Percentiles rank a stretch among this genome's conserved stretches.
Conservation (phyloP, 176 grass and related monocot species). For the Musa acuminata region DNA sequence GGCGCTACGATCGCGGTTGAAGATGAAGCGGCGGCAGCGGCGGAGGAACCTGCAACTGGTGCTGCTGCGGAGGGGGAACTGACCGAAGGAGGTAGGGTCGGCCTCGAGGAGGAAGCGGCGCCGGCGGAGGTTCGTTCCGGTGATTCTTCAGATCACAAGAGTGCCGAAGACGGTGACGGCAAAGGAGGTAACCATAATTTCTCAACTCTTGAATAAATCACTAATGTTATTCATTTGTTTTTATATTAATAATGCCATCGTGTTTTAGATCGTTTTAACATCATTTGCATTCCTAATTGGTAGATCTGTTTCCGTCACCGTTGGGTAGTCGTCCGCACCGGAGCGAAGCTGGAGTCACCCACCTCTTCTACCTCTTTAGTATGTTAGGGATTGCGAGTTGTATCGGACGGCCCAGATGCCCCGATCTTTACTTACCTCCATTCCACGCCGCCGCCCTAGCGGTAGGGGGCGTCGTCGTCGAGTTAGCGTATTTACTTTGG, state of each 20-base stretch:
- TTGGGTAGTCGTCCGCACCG: not conserved
- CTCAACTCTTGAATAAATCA: not conserved
- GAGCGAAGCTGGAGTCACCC: not conserved
- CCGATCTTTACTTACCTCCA: not conserved
- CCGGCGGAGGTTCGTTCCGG: slow-evolving; percentile 51
- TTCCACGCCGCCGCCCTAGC: not conserved
- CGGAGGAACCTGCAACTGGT: slow-evolving; percentile 10
- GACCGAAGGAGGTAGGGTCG: not conserved
- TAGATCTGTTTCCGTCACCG: not conserved
- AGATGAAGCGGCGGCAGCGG: slow-evolving; percentile 18
- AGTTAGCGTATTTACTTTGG: not conserved
- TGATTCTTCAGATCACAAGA: slow-evolving; percentile 79
- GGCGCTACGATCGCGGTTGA: not conserved
- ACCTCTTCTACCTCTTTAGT: not conserved
- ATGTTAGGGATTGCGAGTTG: not conserved
- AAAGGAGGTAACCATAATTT: slow-evolving; percentile 52
- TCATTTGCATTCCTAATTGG: too few species aligned
- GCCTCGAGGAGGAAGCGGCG: slow-evolving; percentile 4
- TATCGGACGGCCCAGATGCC: not conserved
- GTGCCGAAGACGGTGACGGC: slow-evolving; percentile 36
- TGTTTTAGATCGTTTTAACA: not conserved
- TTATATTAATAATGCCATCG: not conserved
- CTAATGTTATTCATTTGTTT: too few species aligned
- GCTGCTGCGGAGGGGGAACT: not conserved
- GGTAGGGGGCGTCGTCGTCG: not conserved